These are phyloP conservation scores for Zoysia matrella DNA, from an alignment of 202 grass and related monocot genomes.

Conservation along the genomic window DNA sequence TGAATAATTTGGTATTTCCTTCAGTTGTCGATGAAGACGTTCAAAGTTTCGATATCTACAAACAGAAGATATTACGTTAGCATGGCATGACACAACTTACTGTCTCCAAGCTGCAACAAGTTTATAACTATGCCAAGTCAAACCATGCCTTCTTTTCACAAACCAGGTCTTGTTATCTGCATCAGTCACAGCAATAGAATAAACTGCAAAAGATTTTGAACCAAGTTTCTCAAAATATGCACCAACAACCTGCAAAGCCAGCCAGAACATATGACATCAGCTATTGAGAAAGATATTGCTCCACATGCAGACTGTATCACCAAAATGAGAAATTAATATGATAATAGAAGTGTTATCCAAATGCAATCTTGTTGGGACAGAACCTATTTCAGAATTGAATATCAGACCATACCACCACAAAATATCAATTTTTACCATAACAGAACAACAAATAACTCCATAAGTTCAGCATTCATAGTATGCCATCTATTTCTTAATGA, in stretches of 20 bases:
- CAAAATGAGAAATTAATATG: conserved; percentile 22
- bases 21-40: conserved; percentile 83
- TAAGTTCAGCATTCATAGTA: not conserved
- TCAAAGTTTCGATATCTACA: conserved; percentile 98
- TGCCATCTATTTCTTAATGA: not conserved
- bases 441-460: not conserved
- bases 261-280: conserved; percentile 24
- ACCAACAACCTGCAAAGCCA: conserved; percentile 85
- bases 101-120: conserved; percentile 44
- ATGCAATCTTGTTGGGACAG: conserved; percentile 5
- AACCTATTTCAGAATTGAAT: conserved; percentile 21
- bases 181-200: conserved; percentile 95
- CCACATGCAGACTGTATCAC: conserved; percentile 24
- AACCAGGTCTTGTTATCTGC: conserved; percentile 90
- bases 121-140: conserved; percentile 42
- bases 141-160: conserved; percentile 98
- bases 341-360: conserved; percentile 17
- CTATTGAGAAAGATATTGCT: conserved; percentile 31
- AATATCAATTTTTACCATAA: not conserved
- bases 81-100: conserved; percentile 13
- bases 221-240: conserved; percentile 94
- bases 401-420: conserved; percentile 6
- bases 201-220: conserved; percentile 99
- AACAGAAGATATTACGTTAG: conserved; percentile 42
- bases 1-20: conserved; percentile 98